Base-by-base conservation (phyloP, 257 asterid species). In the Solanum boliviense region DNA sequence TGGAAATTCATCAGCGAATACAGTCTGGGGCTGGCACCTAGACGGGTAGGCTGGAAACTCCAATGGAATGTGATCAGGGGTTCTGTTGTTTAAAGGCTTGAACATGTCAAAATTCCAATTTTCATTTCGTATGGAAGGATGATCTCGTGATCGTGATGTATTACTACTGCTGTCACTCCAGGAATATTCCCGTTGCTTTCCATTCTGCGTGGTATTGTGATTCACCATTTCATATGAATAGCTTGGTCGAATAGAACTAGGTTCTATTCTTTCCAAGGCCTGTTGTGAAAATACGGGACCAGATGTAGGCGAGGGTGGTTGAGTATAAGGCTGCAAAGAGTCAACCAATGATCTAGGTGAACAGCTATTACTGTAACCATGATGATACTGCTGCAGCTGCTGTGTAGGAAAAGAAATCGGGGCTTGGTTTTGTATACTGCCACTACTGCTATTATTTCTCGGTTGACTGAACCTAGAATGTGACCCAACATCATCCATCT, bases 41-140 rank as follows among this genome's bases (percentile, higher is more conserved):
- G 97, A 95, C 16, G 92, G 92, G 93, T 91, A 81, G 35, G 94
- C 92, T 52, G 91, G 94, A 87, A 89, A 86, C 87, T 92, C 98
- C 1, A 93, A 65, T n/a, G 91, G 89, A 35, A 90, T 89, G 76
- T 90, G 93, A 86, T 94, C 95, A 88, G 87, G 92, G 44, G 93
- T 89, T 89, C 95, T 91, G 92, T 90, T 91, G 29, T 72, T 89
- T 10, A 87, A 75, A 56, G 94, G 91, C 83, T 76, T 86, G 89
- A 84, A 91, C 52, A 88, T 34, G 81, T 91, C 94, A 62, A 88
- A 90, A 85, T 89, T 91, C 81, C 90, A 90, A 78, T 89, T 87
- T 79, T 91, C 94, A 41, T 89, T 92, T 29, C 62, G 88, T 36
- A 91, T 83, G 1, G 93, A 65, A 71, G 88, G 78, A 86, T 58